phyloP scores from a whole-genome alignment of 768 basidiomycete species.

The Boletales sp. region DNA sequence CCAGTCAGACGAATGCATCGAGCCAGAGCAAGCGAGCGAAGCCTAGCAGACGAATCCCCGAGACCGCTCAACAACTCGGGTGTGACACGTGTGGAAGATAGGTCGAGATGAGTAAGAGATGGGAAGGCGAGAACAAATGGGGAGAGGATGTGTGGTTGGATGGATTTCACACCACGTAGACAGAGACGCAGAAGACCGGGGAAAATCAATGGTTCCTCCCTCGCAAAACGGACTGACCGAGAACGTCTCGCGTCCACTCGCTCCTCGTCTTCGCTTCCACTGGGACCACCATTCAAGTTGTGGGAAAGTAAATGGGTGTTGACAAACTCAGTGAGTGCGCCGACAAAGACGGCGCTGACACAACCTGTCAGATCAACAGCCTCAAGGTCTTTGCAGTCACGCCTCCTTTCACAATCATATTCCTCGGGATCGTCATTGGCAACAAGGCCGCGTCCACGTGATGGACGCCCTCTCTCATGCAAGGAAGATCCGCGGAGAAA shows the following conservation, averaged over 20 bases:
- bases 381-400: slow-evolving; percentile 74
- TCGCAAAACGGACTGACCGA: slow-evolving; percentile 30
- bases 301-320: slow-evolving; percentile 51
- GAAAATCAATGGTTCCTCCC: slow-evolving; percentile 56
- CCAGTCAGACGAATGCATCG: slow-evolving; percentile 84
- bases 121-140: slow-evolving; percentile 82
- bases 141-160: slow-evolving; percentile 62
- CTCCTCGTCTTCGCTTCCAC: slow-evolving; percentile 41
- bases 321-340: slow-evolving; percentile 82
- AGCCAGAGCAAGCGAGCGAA: slow-evolving; percentile 79
- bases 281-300: slow-evolving; percentile 35
- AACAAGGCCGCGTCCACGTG: slow-evolving; percentile 56
- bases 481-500: slow-evolving; percentile 81
- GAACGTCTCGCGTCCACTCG: slow-evolving; percentile 28
- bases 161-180: slow-evolving; percentile 76
- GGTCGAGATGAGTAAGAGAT: slow-evolving; percentile 82
- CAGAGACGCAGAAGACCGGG: slow-evolving; percentile 75
- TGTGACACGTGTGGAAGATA: slow-evolving; percentile 82
- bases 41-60: slow-evolving; percentile 61
- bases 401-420: slow-evolving; percentile 70
- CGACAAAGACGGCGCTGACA: slow-evolving; percentile 85
- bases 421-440: slow-evolving; percentile 60
- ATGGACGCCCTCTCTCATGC: slow-evolving; percentile 63
- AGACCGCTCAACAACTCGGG: slow-evolving; percentile 72
- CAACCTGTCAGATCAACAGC: slow-evolving; percentile 95